phyloP scores from a whole-genome alignment of 495 filamentous ascomycete species.

The Xylaria flabelliformis region DNA sequence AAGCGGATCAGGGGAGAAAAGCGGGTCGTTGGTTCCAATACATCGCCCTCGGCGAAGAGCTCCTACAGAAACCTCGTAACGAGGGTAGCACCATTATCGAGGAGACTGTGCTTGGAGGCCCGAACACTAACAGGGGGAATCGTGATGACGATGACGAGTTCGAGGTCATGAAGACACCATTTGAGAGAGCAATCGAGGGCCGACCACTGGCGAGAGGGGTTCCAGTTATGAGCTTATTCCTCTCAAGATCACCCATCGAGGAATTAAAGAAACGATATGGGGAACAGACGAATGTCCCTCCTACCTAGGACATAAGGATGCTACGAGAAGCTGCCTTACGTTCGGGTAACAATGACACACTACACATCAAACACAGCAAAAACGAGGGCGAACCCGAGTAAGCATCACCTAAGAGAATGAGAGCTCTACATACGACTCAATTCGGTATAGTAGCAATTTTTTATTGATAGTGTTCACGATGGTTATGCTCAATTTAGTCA shows the following conservation, averaged over 20 bases:
- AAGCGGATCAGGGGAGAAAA: neutral
- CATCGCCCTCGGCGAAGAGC: constrained; percentile 47
- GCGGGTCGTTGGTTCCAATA: constrained; percentile 66
- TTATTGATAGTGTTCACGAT: constrained; percentile 10
- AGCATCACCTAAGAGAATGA: neutral
- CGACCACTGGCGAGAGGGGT: constrained; percentile 37
- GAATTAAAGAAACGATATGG: constrained; percentile 50
- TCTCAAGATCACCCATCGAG: constrained; percentile 60
- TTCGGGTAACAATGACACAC: neutral
- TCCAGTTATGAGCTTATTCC: constrained; percentile 64
- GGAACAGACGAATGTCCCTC: constrained; percentile 35
- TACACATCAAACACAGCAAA: neutral
- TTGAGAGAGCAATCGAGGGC: constrained; percentile 49
- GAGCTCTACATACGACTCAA: neutral
- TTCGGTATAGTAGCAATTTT: neutral
- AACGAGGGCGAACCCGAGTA: neutral
- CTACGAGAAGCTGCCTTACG: neutral
- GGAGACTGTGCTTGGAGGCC: constrained; percentile 44
- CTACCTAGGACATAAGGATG: neutral
- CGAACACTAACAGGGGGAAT: constrained; percentile 29
- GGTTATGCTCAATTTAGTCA: constrained; percentile 15
- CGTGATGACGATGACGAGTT: constrained; percentile 57
- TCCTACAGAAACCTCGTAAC: constrained; percentile 29
- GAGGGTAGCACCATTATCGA: constrained; percentile 44
- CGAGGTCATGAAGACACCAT: constrained; percentile 59